phyloP scores from a whole-genome alignment of 805 yeast species.

The Wilhelminamyces savonicus region DNA sequence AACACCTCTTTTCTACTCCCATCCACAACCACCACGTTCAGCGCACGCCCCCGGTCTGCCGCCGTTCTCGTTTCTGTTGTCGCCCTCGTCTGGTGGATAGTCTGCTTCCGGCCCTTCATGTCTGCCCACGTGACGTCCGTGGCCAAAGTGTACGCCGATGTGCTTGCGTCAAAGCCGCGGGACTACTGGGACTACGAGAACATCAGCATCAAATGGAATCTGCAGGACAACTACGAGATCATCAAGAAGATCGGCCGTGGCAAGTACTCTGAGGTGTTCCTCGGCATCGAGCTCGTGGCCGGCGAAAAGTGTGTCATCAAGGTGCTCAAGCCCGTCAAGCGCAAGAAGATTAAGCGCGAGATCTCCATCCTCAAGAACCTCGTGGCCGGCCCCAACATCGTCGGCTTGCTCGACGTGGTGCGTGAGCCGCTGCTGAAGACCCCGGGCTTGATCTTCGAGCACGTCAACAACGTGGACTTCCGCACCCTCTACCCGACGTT shows the following conservation, averaged over 20 bases:
- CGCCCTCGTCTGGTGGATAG: no score
- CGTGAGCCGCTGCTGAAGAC: slow-evolving; percentile 80
- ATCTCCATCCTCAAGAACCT: slow-evolving; percentile 81
- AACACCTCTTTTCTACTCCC: no score
- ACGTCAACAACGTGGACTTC: slow-evolving; percentile 79
- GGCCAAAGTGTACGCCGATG: slow-evolving; percentile 78
- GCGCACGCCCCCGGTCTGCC: no score
- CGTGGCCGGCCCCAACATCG: slow-evolving; percentile 76
- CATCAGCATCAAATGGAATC: slow-evolving; percentile 75
- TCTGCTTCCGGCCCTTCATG: slow-evolving; percentile 4
- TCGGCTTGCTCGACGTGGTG: slow-evolving; percentile 74
- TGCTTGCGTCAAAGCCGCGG: slow-evolving; percentile 66
- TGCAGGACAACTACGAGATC: slow-evolving; percentile 80
- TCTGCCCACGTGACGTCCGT: slow-evolving; percentile 43
- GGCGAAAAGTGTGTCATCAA: slow-evolving; percentile 75
- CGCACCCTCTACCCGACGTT: slow-evolving; percentile 80
- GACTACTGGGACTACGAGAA: slow-evolving; percentile 78
- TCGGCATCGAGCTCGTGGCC: slow-evolving; percentile 63
- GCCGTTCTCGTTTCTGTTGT: no score
- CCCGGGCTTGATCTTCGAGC: slow-evolving; percentile 85
- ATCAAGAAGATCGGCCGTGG: slow-evolving; percentile 85
- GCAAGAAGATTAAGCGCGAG: slow-evolving; percentile 89
- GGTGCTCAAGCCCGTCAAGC: slow-evolving; percentile 87
- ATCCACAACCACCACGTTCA: no score
- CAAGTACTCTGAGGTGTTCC: slow-evolving; percentile 88